Evolutionary conservation across 257 asterid species (phyloP).

Genomic region (Jasminum sambac): DNA sequence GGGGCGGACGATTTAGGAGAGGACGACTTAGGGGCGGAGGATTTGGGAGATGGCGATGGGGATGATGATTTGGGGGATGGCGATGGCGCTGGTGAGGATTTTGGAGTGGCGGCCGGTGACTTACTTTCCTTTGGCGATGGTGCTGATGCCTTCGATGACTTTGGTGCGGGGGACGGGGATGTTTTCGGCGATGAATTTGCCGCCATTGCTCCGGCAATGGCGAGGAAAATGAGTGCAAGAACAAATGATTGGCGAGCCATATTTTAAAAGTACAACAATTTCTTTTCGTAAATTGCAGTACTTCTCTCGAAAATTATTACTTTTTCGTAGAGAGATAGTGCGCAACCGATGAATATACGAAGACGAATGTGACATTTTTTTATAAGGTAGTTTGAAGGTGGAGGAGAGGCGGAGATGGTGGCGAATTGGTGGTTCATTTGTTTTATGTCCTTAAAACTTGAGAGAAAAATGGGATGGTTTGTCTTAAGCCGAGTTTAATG

Average conservation of each 20-base stretch:
- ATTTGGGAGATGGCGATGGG: not conserved
- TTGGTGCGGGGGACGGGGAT: not conserved
- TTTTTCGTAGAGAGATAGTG: not conserved
- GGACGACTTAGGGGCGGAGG: not conserved
- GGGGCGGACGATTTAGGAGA: not conserved
- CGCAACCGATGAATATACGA: not conserved
- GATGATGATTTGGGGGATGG: not conserved
- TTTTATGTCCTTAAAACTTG: not conserved
- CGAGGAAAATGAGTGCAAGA: conserved; percentile 4
- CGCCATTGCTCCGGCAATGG: not conserved
- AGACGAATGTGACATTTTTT: not conserved
- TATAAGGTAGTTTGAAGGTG: not conserved
- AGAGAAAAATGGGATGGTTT: not conserved
- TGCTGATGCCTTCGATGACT: not conserved
- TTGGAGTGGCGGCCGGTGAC: not conserved
- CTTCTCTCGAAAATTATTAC: not conserved
- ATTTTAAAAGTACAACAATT: not conserved
- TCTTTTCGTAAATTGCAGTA: not conserved
- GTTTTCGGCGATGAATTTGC: not conserved
- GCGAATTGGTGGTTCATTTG: not conserved
- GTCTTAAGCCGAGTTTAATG: not conserved
- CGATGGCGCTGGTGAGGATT: not conserved
- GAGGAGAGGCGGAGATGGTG: not conserved
- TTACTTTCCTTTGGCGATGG: not conserved
- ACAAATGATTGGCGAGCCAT: not conserved